Conservation (phyloP, 2,329 filamentous ascomycete genomes). For the Sporothrix euskadiensis region DNA sequence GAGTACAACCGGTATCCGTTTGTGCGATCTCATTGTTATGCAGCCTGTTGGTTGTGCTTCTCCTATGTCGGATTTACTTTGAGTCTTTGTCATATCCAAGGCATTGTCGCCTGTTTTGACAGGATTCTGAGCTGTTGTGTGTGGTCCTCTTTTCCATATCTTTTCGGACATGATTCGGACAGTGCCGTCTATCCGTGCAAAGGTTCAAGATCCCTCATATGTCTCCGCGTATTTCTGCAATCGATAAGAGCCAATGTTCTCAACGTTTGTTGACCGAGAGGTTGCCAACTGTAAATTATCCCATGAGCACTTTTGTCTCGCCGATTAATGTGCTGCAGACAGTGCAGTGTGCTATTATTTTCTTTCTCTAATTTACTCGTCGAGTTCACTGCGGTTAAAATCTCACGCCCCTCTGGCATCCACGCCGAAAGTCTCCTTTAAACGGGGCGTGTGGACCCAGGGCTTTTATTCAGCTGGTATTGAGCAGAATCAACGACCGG, state of each 20-base stretch:
- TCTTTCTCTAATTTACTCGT: not conserved
- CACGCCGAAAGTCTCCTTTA: not conserved
- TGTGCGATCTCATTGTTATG: not conserved
- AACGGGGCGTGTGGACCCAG: slow-evolving; percentile 1
- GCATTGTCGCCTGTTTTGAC: not conserved
- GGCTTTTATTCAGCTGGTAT: slow-evolving; percentile 7
- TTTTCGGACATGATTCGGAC: not conserved
- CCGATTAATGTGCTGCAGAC: not conserved
- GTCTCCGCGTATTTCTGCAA: not conserved
- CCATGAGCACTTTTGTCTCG: not conserved
- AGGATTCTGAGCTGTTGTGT: not conserved
- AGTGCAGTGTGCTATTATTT: not conserved
- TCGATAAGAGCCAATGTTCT: not conserved
- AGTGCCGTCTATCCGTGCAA: not conserved
- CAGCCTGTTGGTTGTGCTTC: not conserved
- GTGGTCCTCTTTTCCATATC: not conserved
- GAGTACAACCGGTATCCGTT: not conserved
- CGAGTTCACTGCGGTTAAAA: not conserved
- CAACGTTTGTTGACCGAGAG: not conserved
- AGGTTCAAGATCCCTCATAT: too few species aligned
- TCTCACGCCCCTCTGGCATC: not conserved
- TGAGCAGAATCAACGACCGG: not conserved
- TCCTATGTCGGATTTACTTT: too few species aligned
- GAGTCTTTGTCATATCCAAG: not conserved
- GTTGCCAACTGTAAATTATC: not conserved